Conservation (phyloP, 2,329 filamentous ascomycete genomes). For the Calonectria hawksworthii region DNA sequence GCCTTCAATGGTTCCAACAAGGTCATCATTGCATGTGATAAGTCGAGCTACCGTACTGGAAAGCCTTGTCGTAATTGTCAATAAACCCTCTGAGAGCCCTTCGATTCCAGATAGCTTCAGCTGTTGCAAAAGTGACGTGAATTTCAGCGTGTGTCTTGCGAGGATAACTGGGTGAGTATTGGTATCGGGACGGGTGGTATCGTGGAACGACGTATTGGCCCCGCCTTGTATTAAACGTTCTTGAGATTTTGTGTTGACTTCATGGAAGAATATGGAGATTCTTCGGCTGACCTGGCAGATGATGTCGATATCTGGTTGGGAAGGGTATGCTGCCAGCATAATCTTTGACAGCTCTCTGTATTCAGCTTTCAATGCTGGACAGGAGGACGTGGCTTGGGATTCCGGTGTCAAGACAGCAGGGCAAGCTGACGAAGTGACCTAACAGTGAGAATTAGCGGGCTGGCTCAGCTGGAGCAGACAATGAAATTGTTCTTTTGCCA, state of each 20-base stretch:
- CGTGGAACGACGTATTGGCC: not conserved
- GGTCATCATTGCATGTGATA: not conserved
- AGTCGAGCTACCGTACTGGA: not conserved
- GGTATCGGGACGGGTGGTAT: not conserved
- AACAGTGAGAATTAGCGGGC: not conserved
- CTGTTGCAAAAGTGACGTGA: not conserved
- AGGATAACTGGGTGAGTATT: not conserved
- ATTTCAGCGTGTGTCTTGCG: not conserved
- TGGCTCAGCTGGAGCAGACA: not conserved
- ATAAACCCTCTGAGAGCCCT: not conserved
- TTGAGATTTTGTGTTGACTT: not conserved
- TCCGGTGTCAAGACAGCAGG: not conserved
- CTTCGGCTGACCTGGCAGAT: not conserved
- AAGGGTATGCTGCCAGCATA: not conserved
- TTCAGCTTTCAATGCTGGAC: not conserved
- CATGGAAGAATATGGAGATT: not conserved
- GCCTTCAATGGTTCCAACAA: not conserved
- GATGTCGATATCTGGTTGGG: not conserved
- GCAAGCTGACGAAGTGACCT: not conserved
- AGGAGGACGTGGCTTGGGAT: not conserved
- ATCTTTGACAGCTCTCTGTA: not conserved
- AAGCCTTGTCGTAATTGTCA: not conserved
- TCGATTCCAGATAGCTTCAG: not conserved
- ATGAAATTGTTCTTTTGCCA: not conserved
- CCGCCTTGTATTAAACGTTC: not conserved